Evolutionary conservation across 2,329 filamentous ascomycete genomes (phyloP), one percentile per base, ranked within the genome.

Genomic region (Trichophyton rubrum): DNA sequence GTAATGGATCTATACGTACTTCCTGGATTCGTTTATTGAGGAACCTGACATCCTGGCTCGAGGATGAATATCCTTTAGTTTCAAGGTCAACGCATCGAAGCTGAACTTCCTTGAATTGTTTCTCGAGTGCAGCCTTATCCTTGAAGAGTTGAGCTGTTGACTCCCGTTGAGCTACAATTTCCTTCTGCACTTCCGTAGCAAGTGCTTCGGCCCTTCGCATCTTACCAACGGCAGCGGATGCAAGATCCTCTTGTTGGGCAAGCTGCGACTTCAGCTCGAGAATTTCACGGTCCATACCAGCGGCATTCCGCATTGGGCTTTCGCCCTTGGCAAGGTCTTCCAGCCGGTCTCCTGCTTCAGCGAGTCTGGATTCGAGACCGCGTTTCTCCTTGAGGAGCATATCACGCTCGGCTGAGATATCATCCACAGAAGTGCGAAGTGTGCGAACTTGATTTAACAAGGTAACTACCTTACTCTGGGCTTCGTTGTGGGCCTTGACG

Each of bases 21-120:
- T 97, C 92, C 77, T 96, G 90, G 66, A 99, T 90, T 58, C 92
- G 85, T 70, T 90, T 92, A 75, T 96, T 89, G 68, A 97, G 76
- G 78, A 96, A 97, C 69, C 93, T 88, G 66, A 97, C 89, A 74
- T 97, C 92, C 68, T 96, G 90, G 72, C 91, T 96, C 24, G 89
- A 89, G 65, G 87, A 95, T 20, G 91, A 93, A 75, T 95, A 97
- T 59, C 91, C 90, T 79, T 97, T 97, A 49, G 93, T 97, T 77
- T 99, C 92, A 7, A 97, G 80, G 71, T 97, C 93, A 59, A 99
- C 87, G 60, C 95, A 84, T 69, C 85, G 85, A 59, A 97, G 82
- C 74, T 97, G 92, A 27, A 92, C 80, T 72, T 99, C 92, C 72
- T 91, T 96, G 58, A 95, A 79, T 60, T 83, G 84, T 79, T 96